Conservation (phyloP, 2,329 filamentous ascomycete genomes). For the Parastagonospora nodorum region DNA sequence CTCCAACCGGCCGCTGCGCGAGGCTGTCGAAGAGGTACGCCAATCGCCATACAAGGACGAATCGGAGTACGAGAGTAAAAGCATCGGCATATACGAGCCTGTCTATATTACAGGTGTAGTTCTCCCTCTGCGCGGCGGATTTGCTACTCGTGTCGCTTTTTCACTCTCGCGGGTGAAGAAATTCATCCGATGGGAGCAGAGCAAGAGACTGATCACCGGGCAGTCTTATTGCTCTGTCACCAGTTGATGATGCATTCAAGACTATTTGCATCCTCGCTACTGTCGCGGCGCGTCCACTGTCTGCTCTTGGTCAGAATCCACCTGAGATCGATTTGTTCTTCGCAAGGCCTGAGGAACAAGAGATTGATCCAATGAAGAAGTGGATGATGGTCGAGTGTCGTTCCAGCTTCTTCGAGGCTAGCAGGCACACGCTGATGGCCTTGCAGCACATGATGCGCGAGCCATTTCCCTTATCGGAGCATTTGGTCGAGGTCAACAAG, state of each 20-base stretch:
- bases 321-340: constrained; percentile 80
- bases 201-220: constrained; percentile 62
- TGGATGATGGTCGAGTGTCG: constrained; percentile 81
- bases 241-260: constrained; percentile 64
- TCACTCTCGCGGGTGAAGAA: constrained; percentile 69
- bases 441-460: constrained; percentile 69
- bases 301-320: constrained; percentile 66
- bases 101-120: constrained; percentile 70
- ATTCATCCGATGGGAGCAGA: constrained; percentile 70
- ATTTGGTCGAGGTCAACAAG: constrained; percentile 59
- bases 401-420: constrained; percentile 76
- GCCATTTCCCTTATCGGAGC: constrained; percentile 65
- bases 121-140: constrained; percentile 62
- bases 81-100: constrained; percentile 50
- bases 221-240: constrained; percentile 60
- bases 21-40: constrained; percentile 60
- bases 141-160: constrained; percentile 72
- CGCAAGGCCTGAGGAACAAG: constrained; percentile 61
- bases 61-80: constrained; percentile 42
- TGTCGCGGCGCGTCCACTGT: constrained; percentile 71
- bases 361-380: constrained; percentile 71
- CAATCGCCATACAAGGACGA: constrained; percentile 53
- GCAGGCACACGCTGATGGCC: constrained; percentile 72
- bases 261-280: constrained; percentile 70
- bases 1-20: constrained; percentile 69